phyloP scores from a whole-genome alignment of 2,329 filamentous ascomycete genomes.

The Mycogone perniciosa region DNA sequence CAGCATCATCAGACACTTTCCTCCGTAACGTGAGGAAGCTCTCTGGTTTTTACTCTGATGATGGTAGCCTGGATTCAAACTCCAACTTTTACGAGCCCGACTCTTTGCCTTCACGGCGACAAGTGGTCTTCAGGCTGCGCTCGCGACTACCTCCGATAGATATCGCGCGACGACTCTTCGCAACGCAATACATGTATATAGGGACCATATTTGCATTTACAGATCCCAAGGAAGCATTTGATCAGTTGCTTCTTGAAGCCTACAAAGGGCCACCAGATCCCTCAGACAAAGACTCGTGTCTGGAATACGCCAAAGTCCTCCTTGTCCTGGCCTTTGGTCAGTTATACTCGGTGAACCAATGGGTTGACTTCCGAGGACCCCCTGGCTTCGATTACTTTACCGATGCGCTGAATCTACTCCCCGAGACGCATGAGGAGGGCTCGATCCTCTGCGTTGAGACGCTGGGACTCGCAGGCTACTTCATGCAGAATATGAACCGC shows the following conservation, averaged over 20 bases:
- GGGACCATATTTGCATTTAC: slow-evolving; percentile 52
- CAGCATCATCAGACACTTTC: slow-evolving; percentile 33
- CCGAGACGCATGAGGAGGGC: slow-evolving; percentile 49
- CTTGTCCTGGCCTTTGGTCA: slow-evolving; percentile 49
- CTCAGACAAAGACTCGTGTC: slow-evolving; percentile 39
- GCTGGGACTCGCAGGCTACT: slow-evolving; percentile 48
- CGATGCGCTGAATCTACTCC: slow-evolving; percentile 44
- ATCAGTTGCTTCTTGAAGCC: slow-evolving; percentile 36
- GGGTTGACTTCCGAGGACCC: slow-evolving; percentile 44
- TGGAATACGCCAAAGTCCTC: slow-evolving; percentile 45
- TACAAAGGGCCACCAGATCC: slow-evolving; percentile 38
- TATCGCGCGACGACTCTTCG: slow-evolving; percentile 43
- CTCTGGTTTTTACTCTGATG: slow-evolving; percentile 28
- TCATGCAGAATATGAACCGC: slow-evolving; percentile 51
- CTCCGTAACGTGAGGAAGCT: slow-evolving; percentile 30
- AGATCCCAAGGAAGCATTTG: slow-evolving; percentile 38
- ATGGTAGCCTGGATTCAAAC: slow-evolving; percentile 25
- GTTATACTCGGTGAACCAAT: slow-evolving; percentile 52
- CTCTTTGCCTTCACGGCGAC: slow-evolving; percentile 27
- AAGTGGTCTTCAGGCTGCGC: slow-evolving; percentile 14
- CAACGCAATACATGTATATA: slow-evolving; percentile 49
- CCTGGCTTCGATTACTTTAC: slow-evolving; percentile 52
- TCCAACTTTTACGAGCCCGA: slow-evolving; percentile 29
- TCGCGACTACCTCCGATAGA: slow-evolving; percentile 42
- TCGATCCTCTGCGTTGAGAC: slow-evolving; percentile 50